Evolutionary conservation across 106 monocot genomes (phyloP).

Genomic region (Dioscorea alata): DNA sequence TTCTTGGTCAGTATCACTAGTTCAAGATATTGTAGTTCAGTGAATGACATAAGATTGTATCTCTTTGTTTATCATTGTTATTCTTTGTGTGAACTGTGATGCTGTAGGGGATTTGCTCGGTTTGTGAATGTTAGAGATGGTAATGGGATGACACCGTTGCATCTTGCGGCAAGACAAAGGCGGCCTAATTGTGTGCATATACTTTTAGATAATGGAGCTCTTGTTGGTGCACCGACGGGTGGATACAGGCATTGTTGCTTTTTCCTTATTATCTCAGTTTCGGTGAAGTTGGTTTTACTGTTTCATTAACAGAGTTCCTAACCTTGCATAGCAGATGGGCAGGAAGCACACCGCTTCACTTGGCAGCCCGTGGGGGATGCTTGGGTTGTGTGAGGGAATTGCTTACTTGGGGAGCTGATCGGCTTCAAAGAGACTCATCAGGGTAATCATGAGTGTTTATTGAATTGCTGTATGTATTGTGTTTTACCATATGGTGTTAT

Average conservation of each 20-base stretch:
- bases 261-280: background rate
- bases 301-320: background rate
- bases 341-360: conserved; percentile 85
- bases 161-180: conserved; percentile 34
- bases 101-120: conserved; percentile 38
- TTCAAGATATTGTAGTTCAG: background rate
- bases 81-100: background rate
- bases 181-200: conserved; percentile 24
- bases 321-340: conserved; percentile 37
- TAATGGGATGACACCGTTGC: conserved; percentile 35
- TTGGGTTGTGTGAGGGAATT: conserved; percentile 83
- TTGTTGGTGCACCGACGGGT: conserved; percentile 32
- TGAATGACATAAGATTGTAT: background rate
- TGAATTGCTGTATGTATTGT: no score
- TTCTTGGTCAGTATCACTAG: conserved; percentile 20
- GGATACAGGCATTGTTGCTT: conserved; percentile 18
- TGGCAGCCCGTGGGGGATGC: conserved; percentile 85
- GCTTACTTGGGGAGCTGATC: conserved; percentile 94
- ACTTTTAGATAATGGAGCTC: conserved; percentile 43
- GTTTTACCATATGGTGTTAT: no score
- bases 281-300: background rate
- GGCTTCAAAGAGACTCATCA: conserved; percentile 74
- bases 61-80: background rate
- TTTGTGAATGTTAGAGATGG: conserved; percentile 47
- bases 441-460: conserved; percentile 40